These are phyloP conservation scores for Oidium heveae DNA, from an alignment of 2,329 filamentous ascomycete species.

Conservation along the genomic window DNA sequence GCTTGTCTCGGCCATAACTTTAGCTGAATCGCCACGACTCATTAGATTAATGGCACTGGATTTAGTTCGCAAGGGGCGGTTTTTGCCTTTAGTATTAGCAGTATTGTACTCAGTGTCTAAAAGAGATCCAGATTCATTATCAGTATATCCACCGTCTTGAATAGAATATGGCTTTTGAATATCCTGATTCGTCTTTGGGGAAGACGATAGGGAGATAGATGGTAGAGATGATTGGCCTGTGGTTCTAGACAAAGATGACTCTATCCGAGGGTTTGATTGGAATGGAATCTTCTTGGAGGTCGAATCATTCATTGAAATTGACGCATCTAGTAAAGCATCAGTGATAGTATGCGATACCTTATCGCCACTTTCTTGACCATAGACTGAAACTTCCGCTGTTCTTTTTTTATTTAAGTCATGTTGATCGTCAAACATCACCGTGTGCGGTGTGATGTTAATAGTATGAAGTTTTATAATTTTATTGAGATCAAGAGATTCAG, in stretches of 20 bases:
- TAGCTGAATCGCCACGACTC: slow-evolving; percentile 28
- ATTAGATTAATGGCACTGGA: slow-evolving; percentile 36
- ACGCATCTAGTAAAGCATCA: slow-evolving; percentile 77
- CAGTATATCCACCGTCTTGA: slow-evolving; percentile 6
- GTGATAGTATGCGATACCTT: slow-evolving; percentile 44
- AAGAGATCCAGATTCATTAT: slow-evolving; percentile 12
- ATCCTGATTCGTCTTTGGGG: background rate
- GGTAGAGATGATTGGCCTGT: slow-evolving; percentile 5
- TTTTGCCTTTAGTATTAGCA: slow-evolving; percentile 11
- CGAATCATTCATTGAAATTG: slow-evolving; percentile 58
- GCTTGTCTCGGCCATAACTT: slow-evolving; percentile 37
- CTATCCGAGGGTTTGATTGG: background rate
- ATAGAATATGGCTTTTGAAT: background rate
- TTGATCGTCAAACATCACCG: slow-evolving; percentile 73
- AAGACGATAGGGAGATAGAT: background rate
- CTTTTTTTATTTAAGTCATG: slow-evolving; percentile 23
- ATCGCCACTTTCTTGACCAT: slow-evolving; percentile 10
- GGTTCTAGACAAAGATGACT: background rate
- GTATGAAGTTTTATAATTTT: slow-evolving; percentile 50
- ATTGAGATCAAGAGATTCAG: slow-evolving; percentile 25
- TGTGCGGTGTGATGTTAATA: slow-evolving; percentile 59
- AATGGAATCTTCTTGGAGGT: slow-evolving; percentile 24
- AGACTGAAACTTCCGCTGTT: slow-evolving; percentile 12
- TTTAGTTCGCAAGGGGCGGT: slow-evolving; percentile 26
- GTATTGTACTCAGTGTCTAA: slow-evolving; percentile 8